These are phyloP conservation scores for Bolboschoenus planiculmis DNA, from an alignment of 176 grass and related monocot genomes.

Conservation along the genomic window DNA sequence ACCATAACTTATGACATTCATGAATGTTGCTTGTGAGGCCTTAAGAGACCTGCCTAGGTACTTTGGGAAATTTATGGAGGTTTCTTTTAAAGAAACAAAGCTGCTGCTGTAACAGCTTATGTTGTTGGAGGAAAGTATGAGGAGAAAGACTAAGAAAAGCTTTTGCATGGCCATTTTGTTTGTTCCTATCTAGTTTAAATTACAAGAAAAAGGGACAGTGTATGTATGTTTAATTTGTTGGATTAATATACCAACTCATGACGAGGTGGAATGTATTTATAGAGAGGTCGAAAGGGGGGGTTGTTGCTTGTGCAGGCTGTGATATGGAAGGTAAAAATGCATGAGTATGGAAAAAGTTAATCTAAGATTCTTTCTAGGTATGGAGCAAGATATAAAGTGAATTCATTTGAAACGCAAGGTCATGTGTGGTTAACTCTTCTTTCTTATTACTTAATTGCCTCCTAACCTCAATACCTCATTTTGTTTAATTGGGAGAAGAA, in stretches of 20 bases:
- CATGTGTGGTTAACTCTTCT: slow-evolving; percentile 6
- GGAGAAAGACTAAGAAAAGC: neutral
- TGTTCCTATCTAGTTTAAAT: neutral
- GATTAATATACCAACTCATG: neutral
- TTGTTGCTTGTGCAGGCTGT: slow-evolving; percentile 9
- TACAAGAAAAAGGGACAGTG: neutral
- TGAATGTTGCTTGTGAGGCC: slow-evolving; percentile 33
- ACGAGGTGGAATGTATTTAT: slow-evolving; percentile 15
- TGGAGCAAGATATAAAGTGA: slow-evolving; percentile 16
- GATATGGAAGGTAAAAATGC: slow-evolving; percentile 20
- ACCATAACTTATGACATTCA: slow-evolving; percentile 42
- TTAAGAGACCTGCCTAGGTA: slow-evolving; percentile 12
- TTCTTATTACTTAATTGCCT: neutral
- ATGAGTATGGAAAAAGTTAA: slow-evolving; percentile 25
- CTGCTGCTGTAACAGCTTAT: neutral
- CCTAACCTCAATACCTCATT: neutral
- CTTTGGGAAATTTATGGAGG: neutral
- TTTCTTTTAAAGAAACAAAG: neutral
- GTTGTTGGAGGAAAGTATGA: slow-evolving; percentile 12
- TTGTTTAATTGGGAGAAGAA: neutral
- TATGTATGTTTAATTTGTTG: neutral
- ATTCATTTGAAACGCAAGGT: slow-evolving; percentile 28
- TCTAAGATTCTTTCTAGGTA: slow-evolving; percentile 18
- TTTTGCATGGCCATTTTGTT: slow-evolving; percentile 23
- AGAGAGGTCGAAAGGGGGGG: neutral